phyloP scores from a whole-genome alignment of 176 grass and related monocot genomes.

The Zizania latifolia region DNA sequence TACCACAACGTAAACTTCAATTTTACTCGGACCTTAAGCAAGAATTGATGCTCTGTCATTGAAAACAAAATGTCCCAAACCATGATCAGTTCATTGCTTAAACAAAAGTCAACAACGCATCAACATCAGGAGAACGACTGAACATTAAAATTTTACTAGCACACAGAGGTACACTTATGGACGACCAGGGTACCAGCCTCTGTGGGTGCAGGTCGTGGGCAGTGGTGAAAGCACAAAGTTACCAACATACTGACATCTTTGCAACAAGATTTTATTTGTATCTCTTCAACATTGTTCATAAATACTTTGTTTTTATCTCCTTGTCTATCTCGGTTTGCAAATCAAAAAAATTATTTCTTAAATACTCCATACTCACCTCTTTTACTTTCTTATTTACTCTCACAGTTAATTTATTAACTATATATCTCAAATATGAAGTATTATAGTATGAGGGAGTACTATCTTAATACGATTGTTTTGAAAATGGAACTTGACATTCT shows the following conservation, averaged over 20 bases:
- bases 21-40: slow-evolving; percentile 8
- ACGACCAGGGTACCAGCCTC: background rate
- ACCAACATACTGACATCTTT: background rate
- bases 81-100: background rate
- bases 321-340: too few species aligned
- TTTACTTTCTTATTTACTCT: too few species aligned
- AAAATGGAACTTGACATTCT: background rate
- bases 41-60: background rate
- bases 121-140: background rate
- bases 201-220: background rate
- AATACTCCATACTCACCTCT: too few species aligned
- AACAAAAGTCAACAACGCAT: slow-evolving; percentile 21
- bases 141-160: background rate
- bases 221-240: background rate
- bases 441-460: too few species aligned
- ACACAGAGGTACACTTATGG: background rate
- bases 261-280: too few species aligned
- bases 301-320: too few species aligned
- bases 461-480: background rate
- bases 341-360: too few species aligned
- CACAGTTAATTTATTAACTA: too few species aligned
- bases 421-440: too few species aligned
- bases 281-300: too few species aligned
- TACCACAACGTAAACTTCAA: background rate
- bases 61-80: background rate